phyloP scores from a whole-genome alignment of 2,329 filamentous ascomycete genomes.

The Verticillium longisporum region DNA sequence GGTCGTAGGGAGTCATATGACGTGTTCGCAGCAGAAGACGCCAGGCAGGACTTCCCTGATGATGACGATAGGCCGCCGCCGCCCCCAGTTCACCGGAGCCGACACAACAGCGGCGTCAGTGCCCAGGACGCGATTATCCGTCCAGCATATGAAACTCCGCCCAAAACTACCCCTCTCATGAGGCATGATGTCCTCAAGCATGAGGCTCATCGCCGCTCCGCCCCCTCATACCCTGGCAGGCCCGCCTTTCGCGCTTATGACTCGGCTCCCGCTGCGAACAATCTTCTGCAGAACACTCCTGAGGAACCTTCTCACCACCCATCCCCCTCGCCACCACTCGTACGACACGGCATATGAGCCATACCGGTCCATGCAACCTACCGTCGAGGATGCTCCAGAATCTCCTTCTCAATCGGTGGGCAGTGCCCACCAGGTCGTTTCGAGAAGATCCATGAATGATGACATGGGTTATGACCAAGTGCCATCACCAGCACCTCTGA shows the following conservation, averaged over 20 bases:
- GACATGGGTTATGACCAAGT: conserved; percentile 31
- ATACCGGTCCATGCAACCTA: conserved; percentile 51
- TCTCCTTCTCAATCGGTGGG: conserved; percentile 26
- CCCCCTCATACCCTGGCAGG: conserved; percentile 44
- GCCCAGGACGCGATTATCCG: conserved; percentile 34
- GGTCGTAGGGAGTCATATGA: conserved; percentile 25
- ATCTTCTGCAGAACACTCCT: conserved; percentile 19
- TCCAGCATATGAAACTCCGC: conserved; percentile 30
- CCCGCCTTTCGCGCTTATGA: conserved; percentile 47
- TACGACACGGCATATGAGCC: conserved; percentile 43
- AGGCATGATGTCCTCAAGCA: conserved; percentile 51
- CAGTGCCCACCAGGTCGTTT: conserved; percentile 17
- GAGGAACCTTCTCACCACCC: conserved; percentile 25
- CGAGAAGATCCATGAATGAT: conserved; percentile 17
- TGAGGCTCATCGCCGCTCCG: conserved; percentile 48
- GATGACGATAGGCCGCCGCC: conserved; percentile 46
- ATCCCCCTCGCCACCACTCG: conserved; percentile 39
- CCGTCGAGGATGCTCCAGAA: conserved; percentile 58
- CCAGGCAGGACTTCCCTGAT: conserved; percentile 25
- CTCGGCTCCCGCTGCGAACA: conserved; percentile 32
- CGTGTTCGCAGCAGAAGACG: conserved; percentile 19
- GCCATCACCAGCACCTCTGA: conserved; percentile 37
- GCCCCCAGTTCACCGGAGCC: conserved; percentile 46
- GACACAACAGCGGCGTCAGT: conserved; percentile 34
- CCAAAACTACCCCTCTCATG: conserved; percentile 41